These are phyloP conservation scores for Pterocarpus macrocarpus DNA, from an alignment of 306 rosid genomes.

Conservation along the genomic window DNA sequence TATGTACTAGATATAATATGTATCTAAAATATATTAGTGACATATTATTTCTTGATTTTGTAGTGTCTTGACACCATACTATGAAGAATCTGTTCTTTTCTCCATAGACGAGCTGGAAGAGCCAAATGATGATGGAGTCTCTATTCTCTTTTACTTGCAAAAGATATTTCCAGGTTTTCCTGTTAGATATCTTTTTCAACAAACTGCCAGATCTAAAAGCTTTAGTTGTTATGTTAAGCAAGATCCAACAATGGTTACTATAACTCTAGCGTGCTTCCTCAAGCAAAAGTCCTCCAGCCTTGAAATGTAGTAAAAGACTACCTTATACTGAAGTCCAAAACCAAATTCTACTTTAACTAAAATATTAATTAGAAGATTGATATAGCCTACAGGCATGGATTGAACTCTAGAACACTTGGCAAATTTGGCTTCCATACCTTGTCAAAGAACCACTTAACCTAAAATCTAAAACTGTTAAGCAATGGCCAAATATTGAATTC, in stretches of 20 bases:
- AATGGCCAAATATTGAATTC: neutral
- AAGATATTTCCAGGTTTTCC: conserved; percentile 91
- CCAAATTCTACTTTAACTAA: neutral
- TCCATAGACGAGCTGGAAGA: conserved; percentile 66
- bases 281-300: neutral
- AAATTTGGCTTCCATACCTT: conserved; percentile 15
- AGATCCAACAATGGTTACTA: conserved; percentile 11
- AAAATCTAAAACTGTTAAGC: neutral
- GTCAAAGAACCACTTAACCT: neutral
- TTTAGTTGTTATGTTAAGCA: conserved; percentile 18
- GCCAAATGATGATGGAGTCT: conserved; percentile 92
- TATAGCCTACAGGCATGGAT: neutral
- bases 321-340: conserved; percentile 25
- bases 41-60: conserved; percentile 47
- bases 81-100: conserved; percentile 79
- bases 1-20: neutral
- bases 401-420: conserved; percentile 2
- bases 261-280: neutral
- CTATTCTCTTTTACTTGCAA: conserved; percentile 92
- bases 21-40: conserved; percentile 6
- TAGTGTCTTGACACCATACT: conserved; percentile 92
- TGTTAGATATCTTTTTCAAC: conserved; percentile 32
- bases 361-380: conserved; percentile 28
- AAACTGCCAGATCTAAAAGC: conserved; percentile 24
- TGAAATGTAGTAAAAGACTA: conserved; percentile 29